Evolutionary conservation across 768 basidiomycete species (phyloP).

Genomic region (Boletus rubropictus): DNA sequence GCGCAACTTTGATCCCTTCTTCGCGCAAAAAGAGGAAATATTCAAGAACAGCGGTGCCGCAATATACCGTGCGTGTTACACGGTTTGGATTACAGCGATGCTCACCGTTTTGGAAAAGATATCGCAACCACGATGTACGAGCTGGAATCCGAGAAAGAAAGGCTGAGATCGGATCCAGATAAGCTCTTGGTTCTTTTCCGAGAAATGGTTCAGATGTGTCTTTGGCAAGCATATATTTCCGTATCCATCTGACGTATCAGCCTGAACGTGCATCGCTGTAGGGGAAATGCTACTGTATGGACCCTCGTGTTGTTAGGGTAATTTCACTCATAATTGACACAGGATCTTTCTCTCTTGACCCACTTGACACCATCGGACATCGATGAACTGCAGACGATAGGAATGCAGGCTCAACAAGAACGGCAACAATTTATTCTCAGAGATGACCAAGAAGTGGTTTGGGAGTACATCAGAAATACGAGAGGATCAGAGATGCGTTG

Average conservation of each 20-base stretch:
- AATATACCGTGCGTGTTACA: constrained; percentile 58
- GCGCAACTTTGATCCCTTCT: constrained; percentile 80
- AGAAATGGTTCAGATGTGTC: constrained; percentile 87
- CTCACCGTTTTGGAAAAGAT: constrained; percentile 36
- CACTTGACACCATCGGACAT: constrained; percentile 81
- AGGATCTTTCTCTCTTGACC: constrained; percentile 90
- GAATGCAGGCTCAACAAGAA: constrained; percentile 70
- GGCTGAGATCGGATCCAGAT: constrained; percentile 40
- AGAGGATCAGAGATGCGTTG: constrained; percentile 42
- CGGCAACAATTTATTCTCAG: constrained; percentile 76
- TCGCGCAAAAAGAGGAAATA: constrained; percentile 68
- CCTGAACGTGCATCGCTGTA: constrained; percentile 26
- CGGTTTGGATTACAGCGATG: background rate
- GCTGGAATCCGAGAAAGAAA: constrained; percentile 46
- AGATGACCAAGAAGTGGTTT: constrained; percentile 73
- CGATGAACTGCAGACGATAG: constrained; percentile 74
- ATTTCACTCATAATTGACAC: constrained; percentile 1
- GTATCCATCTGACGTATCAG: background rate
- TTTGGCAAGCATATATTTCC: constrained; percentile 43
- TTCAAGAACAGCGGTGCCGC: constrained; percentile 76
- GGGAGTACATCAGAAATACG: constrained; percentile 62
- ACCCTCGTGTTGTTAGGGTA: background rate
- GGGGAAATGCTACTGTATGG: constrained; percentile 90
- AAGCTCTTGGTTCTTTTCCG: constrained; percentile 63
- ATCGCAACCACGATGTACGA: constrained; percentile 70